Base-by-base conservation (phyloP, 805 yeast genomes). In the Grigorovia yakushimaensis region DNA sequence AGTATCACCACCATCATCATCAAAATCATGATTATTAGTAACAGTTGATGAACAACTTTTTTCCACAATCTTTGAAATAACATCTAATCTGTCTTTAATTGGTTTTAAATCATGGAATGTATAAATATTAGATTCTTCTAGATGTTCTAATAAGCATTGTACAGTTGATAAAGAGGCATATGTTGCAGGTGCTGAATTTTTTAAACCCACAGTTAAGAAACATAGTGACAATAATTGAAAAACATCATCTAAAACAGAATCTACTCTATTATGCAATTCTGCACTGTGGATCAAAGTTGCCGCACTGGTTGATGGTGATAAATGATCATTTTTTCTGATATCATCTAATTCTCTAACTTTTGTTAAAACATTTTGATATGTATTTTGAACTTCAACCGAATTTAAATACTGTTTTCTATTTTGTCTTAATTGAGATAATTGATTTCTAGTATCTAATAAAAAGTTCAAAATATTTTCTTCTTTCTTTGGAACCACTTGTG, bases 131-230 rank as follows among this genome's bases (percentile, higher is more conserved):
- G 86, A 78, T 61, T 86, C 96, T 53, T 79, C 77, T 51, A 91
- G 69, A 66, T 91, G 98, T 53, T 79, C 85, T 54, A 93, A 72
- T 49, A 93, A 69, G 55, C 93, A 79, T 66, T 82, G 83, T 19
- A 93, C 95, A 0, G 98, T 88, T 39, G 88, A 74, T 39, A 91
- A 69, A 3, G 95, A 85, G 5, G 95, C 91, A 66, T 85, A 93
- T 1, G 96, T 86, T 4, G 97, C 96, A 1, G 98, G 96, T 1
- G 96, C 95, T 35, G 88, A 77, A 55, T 88, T 82, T 42, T 84
- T 84, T 56, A 88, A 71, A 2, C 99, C 99, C 49, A 94, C 93
- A 2, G 98, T 87, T 59, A 91, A 78, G 65, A 89, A 87, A 54
- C 93, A 84, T 45, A 93, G 72, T 13, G 95, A 84, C 41, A 91